A percentile compares a stretch with the other conserved stretches of the same genome.
These are phyloP conservation scores for Anacardium occidentale DNA, from an alignment of 345 rosid genomes.

Conservation along the genomic window DNA sequence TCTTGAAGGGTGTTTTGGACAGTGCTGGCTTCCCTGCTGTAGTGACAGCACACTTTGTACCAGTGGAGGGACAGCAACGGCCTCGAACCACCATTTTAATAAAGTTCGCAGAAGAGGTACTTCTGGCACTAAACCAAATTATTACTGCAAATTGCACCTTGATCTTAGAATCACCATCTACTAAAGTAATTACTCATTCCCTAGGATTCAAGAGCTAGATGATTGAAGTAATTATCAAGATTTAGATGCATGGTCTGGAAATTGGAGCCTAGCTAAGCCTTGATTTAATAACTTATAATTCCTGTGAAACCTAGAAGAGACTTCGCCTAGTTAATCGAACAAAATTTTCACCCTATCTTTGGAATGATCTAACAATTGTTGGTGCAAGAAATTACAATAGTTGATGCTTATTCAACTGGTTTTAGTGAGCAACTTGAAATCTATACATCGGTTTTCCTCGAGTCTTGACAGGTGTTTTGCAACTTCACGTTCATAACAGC, in stretches of 20 bases:
- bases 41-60: slow-evolving; percentile 98
- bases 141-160: background rate
- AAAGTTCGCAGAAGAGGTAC: slow-evolving; percentile 96
- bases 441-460: background rate
- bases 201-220: background rate
- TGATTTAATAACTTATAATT: background rate
- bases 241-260: background rate
- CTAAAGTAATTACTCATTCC: background rate
- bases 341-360: background rate
- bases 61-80: slow-evolving; percentile 94
- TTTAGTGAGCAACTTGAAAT: background rate
- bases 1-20: slow-evolving; percentile 80
- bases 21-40: slow-evolving; percentile 93
- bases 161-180: background rate
- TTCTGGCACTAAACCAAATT: background rate
- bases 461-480: background rate
- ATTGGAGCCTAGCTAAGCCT: background rate
- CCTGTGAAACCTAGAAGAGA: background rate
- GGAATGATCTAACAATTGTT: background rate
- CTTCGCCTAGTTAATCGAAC: background rate
- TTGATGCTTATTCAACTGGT: background rate
- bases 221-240: background rate
- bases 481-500: background rate
- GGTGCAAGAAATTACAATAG: background rate
- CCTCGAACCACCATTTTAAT: slow-evolving; percentile 96